These are phyloP conservation scores for Jasminum sambac DNA, from an alignment of 257 asterid species.

Conservation along the genomic window DNA sequence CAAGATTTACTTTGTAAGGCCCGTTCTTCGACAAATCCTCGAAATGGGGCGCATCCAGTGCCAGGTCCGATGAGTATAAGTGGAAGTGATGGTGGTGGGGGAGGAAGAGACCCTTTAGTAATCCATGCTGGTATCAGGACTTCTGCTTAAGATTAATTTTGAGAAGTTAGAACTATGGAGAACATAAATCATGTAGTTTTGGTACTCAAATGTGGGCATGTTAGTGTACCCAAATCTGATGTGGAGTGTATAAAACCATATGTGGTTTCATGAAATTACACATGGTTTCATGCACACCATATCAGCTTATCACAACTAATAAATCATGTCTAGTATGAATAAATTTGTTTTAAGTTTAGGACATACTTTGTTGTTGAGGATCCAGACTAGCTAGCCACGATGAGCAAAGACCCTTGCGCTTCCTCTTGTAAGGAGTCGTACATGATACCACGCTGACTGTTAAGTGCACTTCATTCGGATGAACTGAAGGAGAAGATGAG, in stretches of 20 bases:
- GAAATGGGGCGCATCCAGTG: slow-evolving; percentile 97
- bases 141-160: slow-evolving; percentile 45
- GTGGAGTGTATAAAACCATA: too few relatives aligned
- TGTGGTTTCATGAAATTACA: too few relatives aligned
- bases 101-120: slow-evolving; percentile 75
- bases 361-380: slow-evolving; percentile 67
- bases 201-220: too few relatives aligned
- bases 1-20: slow-evolving; percentile 52
- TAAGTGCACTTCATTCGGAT: slow-evolving; percentile 86
- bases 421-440: slow-evolving; percentile 92
- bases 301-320: too few relatives aligned
- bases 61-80: slow-evolving; percentile 95
- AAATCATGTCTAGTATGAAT: slow-evolving; percentile 3
- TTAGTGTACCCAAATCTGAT: too few relatives aligned
- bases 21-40: slow-evolving; percentile 85
- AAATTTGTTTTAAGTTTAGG: background rate
- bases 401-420: slow-evolving; percentile 85
- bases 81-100: slow-evolving; percentile 82
- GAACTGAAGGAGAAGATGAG: slow-evolving; percentile 74
- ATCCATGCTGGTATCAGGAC: slow-evolving; percentile 74
- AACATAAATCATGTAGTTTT: too few relatives aligned
- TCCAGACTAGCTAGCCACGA: slow-evolving; percentile 89
- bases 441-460: slow-evolving; percentile 78
- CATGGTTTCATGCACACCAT: too few relatives aligned
- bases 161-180: background rate